Evolutionary conservation across 768 basidiomycete species (phyloP).

Genomic region (Tylopilus sp.): DNA sequence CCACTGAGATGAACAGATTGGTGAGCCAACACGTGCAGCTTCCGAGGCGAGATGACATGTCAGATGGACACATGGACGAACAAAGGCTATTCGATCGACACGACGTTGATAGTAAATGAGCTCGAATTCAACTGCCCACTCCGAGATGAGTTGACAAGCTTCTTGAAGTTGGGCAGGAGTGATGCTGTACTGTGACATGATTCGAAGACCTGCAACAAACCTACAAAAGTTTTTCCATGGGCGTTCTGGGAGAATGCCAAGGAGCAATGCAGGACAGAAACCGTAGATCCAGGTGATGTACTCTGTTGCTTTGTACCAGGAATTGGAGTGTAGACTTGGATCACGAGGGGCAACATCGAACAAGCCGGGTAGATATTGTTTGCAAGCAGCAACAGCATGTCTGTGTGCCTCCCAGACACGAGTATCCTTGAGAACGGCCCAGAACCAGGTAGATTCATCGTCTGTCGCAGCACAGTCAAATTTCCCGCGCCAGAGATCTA

Average conservation of each 20-base stretch:
- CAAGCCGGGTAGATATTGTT: not conserved
- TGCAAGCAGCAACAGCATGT: not conserved
- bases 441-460: not conserved
- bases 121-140: not conserved
- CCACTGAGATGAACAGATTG: not conserved
- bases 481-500: not conserved
- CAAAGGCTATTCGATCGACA: not conserved
- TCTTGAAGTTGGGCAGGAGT: not conserved
- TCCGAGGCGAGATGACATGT: not conserved
- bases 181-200: not conserved
- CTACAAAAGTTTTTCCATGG: slow-evolving; percentile 3
- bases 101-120: not conserved
- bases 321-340: not conserved
- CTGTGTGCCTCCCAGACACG: not conserved
- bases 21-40: not conserved
- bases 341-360: not conserved
- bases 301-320: not conserved
- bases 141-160: not conserved
- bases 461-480: not conserved
- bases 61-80: not conserved
- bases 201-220: not conserved
- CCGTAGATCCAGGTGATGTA: not conserved
- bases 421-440: not conserved
- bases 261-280: not conserved
- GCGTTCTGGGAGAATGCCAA: not conserved